phyloP scores from a whole-genome alignment of 108 stramenopile genomes.

The Skeletonema grethae region DNA sequence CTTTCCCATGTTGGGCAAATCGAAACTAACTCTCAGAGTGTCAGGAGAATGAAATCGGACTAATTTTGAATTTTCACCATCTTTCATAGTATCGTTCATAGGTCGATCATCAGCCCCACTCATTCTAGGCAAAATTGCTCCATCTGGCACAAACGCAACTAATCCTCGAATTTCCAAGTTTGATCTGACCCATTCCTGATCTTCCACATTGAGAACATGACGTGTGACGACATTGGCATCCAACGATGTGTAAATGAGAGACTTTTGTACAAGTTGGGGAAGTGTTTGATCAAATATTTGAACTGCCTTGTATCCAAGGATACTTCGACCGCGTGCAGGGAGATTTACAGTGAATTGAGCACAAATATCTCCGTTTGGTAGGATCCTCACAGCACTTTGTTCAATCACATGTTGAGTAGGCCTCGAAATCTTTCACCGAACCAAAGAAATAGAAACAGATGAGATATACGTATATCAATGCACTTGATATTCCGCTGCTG shows the following conservation, averaged over 20 bases:
- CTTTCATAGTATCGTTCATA: slow-evolving; percentile 56
- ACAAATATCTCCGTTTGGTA: slow-evolving; percentile 64
- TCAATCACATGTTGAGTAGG: slow-evolving; percentile 92
- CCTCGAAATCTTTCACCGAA: slow-evolving; percentile 56
- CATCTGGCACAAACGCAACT: slow-evolving; percentile 90
- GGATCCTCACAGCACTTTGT: slow-evolving; percentile 78
- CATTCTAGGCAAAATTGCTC: slow-evolving; percentile 85
- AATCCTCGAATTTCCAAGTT: slow-evolving; percentile 66
- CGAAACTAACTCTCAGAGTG: slow-evolving; percentile 49
- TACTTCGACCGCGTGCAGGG: slow-evolving; percentile 89
- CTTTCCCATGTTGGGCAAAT: slow-evolving; percentile 56
- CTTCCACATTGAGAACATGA: slow-evolving; percentile 86
- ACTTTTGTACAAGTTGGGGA: slow-evolving; percentile 64
- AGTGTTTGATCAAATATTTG: slow-evolving; percentile 75
- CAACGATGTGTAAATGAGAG: slow-evolving; percentile 58
- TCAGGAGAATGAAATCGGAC: slow-evolving; percentile 73
- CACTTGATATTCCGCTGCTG: background rate
- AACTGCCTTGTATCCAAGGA: slow-evolving; percentile 82
- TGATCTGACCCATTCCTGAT: slow-evolving; percentile 81
- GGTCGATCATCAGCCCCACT: slow-evolving; percentile 89
- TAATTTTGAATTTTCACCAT: slow-evolving; percentile 22
- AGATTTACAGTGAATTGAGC: slow-evolving; percentile 93
- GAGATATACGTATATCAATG: background rate
- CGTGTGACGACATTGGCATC: slow-evolving; percentile 49
- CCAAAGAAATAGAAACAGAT: background rate